Evolutionary conservation across 768 basidiomycete species (phyloP), one percentile per base, ranked within the genome.

Genomic region (Lactarius sanguifluus): DNA sequence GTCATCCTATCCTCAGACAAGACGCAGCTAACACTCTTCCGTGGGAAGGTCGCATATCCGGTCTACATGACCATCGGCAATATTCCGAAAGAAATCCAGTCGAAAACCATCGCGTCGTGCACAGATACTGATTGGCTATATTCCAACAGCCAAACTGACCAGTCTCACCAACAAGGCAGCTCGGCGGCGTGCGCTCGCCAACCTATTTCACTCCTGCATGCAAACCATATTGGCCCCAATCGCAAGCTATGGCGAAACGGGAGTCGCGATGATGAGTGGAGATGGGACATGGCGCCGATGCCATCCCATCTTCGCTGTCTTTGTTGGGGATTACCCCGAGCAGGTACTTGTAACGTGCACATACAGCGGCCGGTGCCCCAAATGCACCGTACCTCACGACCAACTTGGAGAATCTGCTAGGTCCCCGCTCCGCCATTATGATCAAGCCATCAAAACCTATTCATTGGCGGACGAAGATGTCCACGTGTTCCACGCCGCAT

Each of bases 151-250:
- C 61, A 75, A 71, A 36, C 34, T 36, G 34, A 9, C 34, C 34
- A 36, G 34, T 1, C 34, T 36, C 34, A 36, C 34, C 13, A 69
- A 66, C 18, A 64, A 73, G 25, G 64, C 71, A 1, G 64, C 68
- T 8, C 68, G 73, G 0, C 36, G 71, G 66, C 15, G 70, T 61
- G 60, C 68, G 10, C 13, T 40, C 64, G 65, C 74, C 59, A 43
- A 72, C 0, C 65, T 81, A 0, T 82, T 82, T 61, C 81, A 83
- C 60, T 41, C 73, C 5, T 77, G 77, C 45, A 79, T 78, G 75
- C 18, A 54, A 1, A n/a, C 15, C 1, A 71, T 84, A 6, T 68
- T 82, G 0, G 57, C 72, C 30, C 75, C 78, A 0, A 65, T 82
- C 8, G 65, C 72, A 1, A 36, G 69, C 1, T 78, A 78, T 18